Base-by-base conservation (phyloP, 495 filamentous ascomycete species). In the Podospora fimiseda region DNA sequence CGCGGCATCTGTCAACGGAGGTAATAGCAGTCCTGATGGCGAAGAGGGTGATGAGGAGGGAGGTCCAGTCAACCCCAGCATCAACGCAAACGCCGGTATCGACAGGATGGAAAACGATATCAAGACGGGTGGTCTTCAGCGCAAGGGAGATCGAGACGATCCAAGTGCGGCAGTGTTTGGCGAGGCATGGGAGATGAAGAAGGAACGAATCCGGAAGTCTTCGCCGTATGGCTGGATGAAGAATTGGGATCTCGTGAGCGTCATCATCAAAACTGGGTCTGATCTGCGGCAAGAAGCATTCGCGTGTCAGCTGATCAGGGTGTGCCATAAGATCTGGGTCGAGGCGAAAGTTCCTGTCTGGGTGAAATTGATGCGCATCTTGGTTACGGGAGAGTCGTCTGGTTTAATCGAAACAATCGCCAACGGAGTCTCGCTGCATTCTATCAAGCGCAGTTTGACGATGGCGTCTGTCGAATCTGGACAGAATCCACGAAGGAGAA, bases 91-190 rank as follows among this genome's bases (percentile, higher is more conserved):
- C 37, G 84, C 86, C 40, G 86, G 86, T 50, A 81, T 83, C 22
- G 86, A 84, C 33, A 73, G 86, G 57, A 89, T 89, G 86, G 86
- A 89, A 66, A 89, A 89, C 65, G 86, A 89, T 63, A 74, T 83
- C 63, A 87, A 85, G 70, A 89, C 86, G 16, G 86, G 85, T 46
- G 86, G 86, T 22, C 78, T 89, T 4, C 83, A 83, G 58, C 80
- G 84, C 24, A 84, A 85, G 60, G 86, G 85, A 15, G 86, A 89
- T 61, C 80, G 86, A 21, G 86, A 89, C 57, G 86, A 89, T 61
- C 86, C 86, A n/a, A 86, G 83, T 55, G 86, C 86, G 20, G 86
- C 85, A 9, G 87, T 86, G 5, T 88, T 89, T 59, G 86, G 86
- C 47, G 86, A 89, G 65, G 85, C 84, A 39, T 89, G 86, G 86